A percentile compares a stretch with the other conserved stretches of the same genome.
Conservation (phyloP, 148 eudicot genomes). For the Rhododendron molle region DNA sequence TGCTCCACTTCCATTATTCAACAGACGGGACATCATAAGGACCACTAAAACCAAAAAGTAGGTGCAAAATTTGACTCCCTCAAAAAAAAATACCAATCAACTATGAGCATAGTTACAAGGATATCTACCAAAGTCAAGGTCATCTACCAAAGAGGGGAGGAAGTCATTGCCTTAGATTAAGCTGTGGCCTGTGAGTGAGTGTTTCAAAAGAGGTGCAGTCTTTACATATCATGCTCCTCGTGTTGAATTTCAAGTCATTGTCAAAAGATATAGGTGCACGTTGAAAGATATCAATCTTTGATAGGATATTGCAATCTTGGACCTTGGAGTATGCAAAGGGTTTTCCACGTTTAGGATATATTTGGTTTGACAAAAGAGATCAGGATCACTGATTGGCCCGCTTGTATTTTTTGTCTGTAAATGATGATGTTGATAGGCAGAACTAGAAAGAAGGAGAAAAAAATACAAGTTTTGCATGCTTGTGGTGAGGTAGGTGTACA, state of each 20-base stretch:
- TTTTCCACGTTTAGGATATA: not conserved
- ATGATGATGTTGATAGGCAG: not conserved
- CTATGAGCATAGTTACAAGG: not conserved
- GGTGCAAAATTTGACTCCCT: not conserved
- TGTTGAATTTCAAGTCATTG: not conserved
- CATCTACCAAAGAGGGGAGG: not conserved
- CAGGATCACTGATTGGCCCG: not conserved
- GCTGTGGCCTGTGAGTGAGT: not conserved
- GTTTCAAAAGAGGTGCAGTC: not conserved
- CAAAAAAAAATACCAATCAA: not conserved
- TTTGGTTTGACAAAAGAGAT: not conserved
- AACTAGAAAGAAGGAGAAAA: not conserved
- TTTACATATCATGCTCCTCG: not conserved
- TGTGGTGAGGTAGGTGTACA: not conserved
- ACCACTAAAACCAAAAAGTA: not conserved
- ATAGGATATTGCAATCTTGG: not conserved
- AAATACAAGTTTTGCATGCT: not conserved
- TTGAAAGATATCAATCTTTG: not conserved
- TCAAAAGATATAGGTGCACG: not conserved
- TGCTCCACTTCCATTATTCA: not conserved
- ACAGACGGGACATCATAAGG: not conserved
- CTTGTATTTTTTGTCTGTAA: not conserved
- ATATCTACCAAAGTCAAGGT: not conserved
- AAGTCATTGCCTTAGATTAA: not conserved
- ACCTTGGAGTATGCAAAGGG: not conserved